Conservation (phyloP, 2,329 filamentous ascomycete species). For the Thielaviopsis populi region DNA sequence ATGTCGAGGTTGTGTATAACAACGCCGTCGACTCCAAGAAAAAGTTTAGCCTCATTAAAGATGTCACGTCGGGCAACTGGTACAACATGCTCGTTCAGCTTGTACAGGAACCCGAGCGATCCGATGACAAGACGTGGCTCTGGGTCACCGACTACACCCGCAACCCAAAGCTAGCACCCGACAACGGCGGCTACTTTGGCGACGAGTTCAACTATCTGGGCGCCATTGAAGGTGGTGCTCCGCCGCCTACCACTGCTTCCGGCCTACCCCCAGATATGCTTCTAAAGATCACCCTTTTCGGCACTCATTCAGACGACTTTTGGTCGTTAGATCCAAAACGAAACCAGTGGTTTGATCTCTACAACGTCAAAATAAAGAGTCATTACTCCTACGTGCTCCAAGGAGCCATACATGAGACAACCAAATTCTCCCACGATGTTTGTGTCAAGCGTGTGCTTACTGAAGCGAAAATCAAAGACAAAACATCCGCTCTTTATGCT, state of each 20-base stretch:
- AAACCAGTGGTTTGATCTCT: constrained; percentile 7
- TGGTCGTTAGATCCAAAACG: not conserved
- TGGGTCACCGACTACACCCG: constrained; percentile 75
- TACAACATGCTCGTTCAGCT: constrained; percentile 60
- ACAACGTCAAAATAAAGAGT: constrained; percentile 1
- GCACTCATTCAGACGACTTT: not conserved
- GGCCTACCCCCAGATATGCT: constrained; percentile 22
- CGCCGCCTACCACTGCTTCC: not conserved
- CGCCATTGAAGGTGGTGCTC: not conserved
- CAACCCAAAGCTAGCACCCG: constrained; percentile 31
- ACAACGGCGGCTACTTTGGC: constrained; percentile 17
- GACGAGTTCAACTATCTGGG: constrained; percentile 18
- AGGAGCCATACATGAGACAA: constrained; percentile 1
- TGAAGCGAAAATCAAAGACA: not conserved
- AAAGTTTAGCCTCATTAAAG: constrained; percentile 38
- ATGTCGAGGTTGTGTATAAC: constrained; percentile 29
- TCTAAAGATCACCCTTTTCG: constrained; percentile 20
- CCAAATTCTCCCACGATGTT: not conserved
- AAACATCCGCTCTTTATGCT: not conserved
- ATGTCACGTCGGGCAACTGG: constrained; percentile 42
- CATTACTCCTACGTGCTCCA: not conserved
- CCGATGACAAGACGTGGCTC: constrained; percentile 38
- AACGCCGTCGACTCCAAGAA: constrained; percentile 38
- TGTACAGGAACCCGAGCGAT: constrained; percentile 35
- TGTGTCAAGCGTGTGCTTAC: not conserved